Base-by-base conservation (phyloP, 2,329 filamentous ascomycete species). In the Aspergillus puulaauensis region DNA sequence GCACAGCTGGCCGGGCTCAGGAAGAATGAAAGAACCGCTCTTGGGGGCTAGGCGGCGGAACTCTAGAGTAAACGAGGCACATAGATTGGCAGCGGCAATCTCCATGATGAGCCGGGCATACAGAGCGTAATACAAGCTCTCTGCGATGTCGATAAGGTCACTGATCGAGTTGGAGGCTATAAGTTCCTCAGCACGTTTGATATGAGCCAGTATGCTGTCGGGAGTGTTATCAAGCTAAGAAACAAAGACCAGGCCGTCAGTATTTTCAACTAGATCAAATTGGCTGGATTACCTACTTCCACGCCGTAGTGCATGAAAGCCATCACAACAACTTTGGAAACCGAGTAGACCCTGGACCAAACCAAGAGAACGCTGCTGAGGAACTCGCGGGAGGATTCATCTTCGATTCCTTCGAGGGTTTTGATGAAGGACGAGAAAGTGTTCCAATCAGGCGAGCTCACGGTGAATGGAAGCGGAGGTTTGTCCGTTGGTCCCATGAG, bases 51-150 rank as follows among this genome's bases (percentile, higher is more conserved):
- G 14, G n/a, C 62, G 64, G 7, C 64, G 64, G 19, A 64, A 49
- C 43, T 68, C 64, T 17, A 67, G 57, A 19, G 64, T 59, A 55
- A 70, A 75, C 15, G 65, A 67, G 40, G 68, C 56, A 54, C 70
- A 74, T 19, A 76, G 67, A 19, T 77, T 70, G 27, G 73, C 65
- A 17, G 64, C 71, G 6, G 67, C 67, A 37, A 76, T 70, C 52
- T 77, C 75, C 44, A 73, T 66, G n/a, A 70, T 64, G 6, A 77
- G 47, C 35, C 73, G 67, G 2, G 74, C 65, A 52, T 74, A 75
- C 23, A 75, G 52, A 11, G 69, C 64, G 53, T 76, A 75, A 52
- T 69, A 77, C 7, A 77, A 64, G 24, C 70, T 70, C 51, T 77
- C 73, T 17, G 69, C 62, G 12, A 63, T 67, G n/a, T 68, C 64